Evolutionary conservation across 306 rosid genomes (phyloP).

Genomic region (Astragalus membranaceus): DNA sequence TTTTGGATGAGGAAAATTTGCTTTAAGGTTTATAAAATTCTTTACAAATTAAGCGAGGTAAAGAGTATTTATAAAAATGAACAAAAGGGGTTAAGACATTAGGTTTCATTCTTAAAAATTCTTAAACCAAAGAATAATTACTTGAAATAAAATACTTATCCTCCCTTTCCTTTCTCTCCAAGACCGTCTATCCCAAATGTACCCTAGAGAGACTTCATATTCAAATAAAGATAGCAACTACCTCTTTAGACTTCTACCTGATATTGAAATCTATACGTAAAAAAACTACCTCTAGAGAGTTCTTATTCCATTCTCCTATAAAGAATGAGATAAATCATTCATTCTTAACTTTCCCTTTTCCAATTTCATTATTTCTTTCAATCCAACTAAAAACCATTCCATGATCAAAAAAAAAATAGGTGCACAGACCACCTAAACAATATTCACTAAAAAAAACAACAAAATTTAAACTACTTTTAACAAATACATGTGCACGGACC

Average conservation of each 20-base stretch:
- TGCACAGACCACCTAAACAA: too few relatives aligned
- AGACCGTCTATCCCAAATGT: too few relatives aligned
- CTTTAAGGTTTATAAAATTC: too few relatives aligned
- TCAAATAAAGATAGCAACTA: slow-evolving; percentile 10
- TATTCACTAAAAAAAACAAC: background rate
- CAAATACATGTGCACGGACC: background rate
- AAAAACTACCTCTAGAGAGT: too few relatives aligned
- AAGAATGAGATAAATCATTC: background rate
- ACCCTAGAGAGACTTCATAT: slow-evolving; percentile 7
- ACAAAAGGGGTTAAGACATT: background rate
- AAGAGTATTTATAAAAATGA: background rate
- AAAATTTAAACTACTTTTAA: background rate
- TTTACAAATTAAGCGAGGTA: background rate
- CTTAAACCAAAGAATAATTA: background rate
- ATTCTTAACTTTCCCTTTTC: background rate
- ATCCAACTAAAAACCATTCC: background rate
- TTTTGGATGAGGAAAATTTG: too few relatives aligned
- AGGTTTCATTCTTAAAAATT: background rate
- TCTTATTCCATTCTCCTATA: background rate
- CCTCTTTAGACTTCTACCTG: slow-evolving; percentile 51
- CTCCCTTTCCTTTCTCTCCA: background rate
- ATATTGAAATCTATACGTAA: slow-evolving; percentile 82
- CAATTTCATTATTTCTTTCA: background rate
- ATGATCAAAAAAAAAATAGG: too few relatives aligned
- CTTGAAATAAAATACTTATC: background rate